A percentile compares a stretch with the other conserved stretches of the same genome.
Conservation (phyloP, 805 yeast genomes). For the Kluyveromyces siamensis region DNA sequence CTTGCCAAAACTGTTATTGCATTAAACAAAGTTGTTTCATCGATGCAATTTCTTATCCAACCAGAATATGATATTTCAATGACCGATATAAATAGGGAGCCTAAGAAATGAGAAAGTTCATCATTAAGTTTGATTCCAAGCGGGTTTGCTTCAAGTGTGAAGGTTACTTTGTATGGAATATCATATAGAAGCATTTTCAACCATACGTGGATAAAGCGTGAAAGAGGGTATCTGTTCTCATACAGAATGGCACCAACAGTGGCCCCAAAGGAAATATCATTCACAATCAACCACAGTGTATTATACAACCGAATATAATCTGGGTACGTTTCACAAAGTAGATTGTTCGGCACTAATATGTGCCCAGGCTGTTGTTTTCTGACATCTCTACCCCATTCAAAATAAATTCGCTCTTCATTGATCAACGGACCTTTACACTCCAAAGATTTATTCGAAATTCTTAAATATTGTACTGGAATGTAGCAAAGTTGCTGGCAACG, state of each 20-base stretch:
- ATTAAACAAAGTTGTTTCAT: conserved; percentile 20
- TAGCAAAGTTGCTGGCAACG: conserved; percentile 67
- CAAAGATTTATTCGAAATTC: conserved; percentile 29
- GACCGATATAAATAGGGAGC: conserved; percentile 82
- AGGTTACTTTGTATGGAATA: conserved; percentile 40
- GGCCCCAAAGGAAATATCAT: conserved; percentile 72
- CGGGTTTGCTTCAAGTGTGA: conserved; percentile 81
- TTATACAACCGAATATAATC: conserved; percentile 76
- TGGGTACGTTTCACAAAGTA: conserved; percentile 41
- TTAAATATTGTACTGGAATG: conserved; percentile 70
- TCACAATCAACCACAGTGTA: conserved; percentile 75
- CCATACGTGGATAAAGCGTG: conserved; percentile 25
- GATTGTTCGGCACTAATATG: conserved; percentile 15
- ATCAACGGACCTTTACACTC: conserved; percentile 12
- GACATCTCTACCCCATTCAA: background rate
- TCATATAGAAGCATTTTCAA: conserved; percentile 26
- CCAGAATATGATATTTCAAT: conserved; percentile 50
- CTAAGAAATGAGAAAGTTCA: conserved; percentile 77
- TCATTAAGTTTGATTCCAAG: conserved; percentile 89
- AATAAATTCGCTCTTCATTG: conserved; percentile 10
- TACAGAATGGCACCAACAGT: conserved; percentile 42
- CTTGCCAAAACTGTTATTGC: conserved; percentile 30
- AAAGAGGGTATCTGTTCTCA: conserved; percentile 32
- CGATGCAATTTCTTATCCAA: conserved; percentile 16
- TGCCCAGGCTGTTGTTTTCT: background rate